Conservation (phyloP, 140 eudicot species). For the Cichorium intybus region DNA sequence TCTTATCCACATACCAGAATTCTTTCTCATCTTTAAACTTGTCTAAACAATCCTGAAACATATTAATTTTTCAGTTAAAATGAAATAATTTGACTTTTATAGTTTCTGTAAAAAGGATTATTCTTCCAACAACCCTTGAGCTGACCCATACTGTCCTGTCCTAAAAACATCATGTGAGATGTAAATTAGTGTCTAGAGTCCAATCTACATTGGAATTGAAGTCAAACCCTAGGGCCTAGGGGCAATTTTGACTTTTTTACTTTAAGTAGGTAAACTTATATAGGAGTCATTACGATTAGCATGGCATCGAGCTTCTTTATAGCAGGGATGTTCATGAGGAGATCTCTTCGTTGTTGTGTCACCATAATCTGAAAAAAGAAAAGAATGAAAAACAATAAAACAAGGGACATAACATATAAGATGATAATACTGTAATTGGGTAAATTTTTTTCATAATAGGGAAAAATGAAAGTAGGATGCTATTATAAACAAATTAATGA, state of each 20-base stretch:
- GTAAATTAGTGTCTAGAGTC: no score
- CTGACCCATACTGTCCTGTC: no score
- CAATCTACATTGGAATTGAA: no score
- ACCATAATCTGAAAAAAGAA: slow-evolving; percentile 69
- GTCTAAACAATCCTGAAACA: slow-evolving; percentile 63
- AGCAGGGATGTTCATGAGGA: slow-evolving; percentile 77
- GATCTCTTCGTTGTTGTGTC: slow-evolving; percentile 77
- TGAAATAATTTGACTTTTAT: neutral
- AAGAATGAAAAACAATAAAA: neutral
- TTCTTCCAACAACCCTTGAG: no score
- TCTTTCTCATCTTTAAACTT: slow-evolving; percentile 57
- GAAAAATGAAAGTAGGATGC: no score
- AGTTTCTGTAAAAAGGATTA: no score
- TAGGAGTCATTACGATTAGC: slow-evolving; percentile 57
- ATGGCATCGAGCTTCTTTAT: slow-evolving; percentile 76
- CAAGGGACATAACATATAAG: neutral
- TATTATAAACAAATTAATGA: no score
- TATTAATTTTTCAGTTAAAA: neutral
- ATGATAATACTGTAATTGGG: no score
- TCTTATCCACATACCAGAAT: slow-evolving; percentile 59
- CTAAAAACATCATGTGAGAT: no score
- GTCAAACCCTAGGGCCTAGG: no score
- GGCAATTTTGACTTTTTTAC: neutral
- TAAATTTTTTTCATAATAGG: no score
- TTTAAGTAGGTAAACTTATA: neutral